phyloP scores from a whole-genome alignment of 805 yeast genomes.

The Ogataea henricii region DNA sequence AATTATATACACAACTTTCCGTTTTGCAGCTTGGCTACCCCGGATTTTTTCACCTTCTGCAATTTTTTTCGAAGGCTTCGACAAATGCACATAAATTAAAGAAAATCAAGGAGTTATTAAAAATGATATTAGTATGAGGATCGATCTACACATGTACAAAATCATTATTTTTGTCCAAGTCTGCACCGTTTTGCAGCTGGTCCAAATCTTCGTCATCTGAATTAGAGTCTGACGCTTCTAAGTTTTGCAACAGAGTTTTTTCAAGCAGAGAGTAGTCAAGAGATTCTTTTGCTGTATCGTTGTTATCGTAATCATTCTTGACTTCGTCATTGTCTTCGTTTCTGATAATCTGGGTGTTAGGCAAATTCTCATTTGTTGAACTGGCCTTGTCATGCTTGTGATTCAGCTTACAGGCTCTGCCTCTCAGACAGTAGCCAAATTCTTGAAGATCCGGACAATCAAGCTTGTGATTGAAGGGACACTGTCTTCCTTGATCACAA shows the following conservation, averaged over 20 bases:
- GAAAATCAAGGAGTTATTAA: neutral
- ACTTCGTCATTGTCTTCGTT: constrained; percentile 36
- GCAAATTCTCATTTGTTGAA: neutral
- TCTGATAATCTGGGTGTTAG: constrained; percentile 15
- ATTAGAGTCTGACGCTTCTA: constrained; percentile 14
- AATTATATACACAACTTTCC: constrained; percentile 3
- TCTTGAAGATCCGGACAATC: constrained; percentile 75
- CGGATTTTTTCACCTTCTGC: constrained; percentile 2
- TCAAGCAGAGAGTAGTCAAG: constrained; percentile 19
- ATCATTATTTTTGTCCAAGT: constrained; percentile 25
- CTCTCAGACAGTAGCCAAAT: constrained; percentile 58
- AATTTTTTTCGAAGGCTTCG: neutral
- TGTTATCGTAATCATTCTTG: constrained; percentile 24
- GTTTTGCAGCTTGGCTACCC: constrained; percentile 9
- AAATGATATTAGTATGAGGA: neutral
- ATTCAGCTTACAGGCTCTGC: constrained; percentile 50
- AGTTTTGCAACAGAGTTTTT: constrained; percentile 17
- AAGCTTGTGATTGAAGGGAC: constrained; percentile 57
- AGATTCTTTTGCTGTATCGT: constrained; percentile 21
- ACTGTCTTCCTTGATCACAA: constrained; percentile 61
- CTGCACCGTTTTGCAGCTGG: constrained; percentile 11
- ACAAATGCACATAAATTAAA: neutral
- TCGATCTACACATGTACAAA: constrained; percentile 8
- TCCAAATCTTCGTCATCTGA: constrained; percentile 8
- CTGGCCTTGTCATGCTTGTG: constrained; percentile 40